A percentile compares a stretch with the other conserved stretches of the same genome.
These are phyloP conservation scores for Tylopilus sp. DNA, from an alignment of 1,284 basidiomycete species.

Conservation along the genomic window DNA sequence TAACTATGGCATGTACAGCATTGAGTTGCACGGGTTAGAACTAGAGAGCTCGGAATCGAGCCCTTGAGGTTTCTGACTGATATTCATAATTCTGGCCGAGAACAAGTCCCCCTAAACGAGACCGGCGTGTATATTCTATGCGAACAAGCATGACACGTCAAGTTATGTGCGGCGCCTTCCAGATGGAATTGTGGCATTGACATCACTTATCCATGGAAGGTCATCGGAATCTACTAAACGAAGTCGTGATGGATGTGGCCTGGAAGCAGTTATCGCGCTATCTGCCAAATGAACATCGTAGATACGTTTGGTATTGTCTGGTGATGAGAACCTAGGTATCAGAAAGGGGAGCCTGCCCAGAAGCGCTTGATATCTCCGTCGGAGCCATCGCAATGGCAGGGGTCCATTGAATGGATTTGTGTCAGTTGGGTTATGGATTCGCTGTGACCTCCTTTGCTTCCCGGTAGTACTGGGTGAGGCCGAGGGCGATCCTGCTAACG, in stretches of 20 bases:
- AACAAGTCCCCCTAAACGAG: background rate
- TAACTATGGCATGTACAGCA: slow-evolving; percentile 83
- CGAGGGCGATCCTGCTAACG: slow-evolving; percentile 51
- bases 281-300: slow-evolving; percentile 47
- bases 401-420: slow-evolving; percentile 30
- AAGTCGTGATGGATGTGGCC: slow-evolving; percentile 30
- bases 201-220: slow-evolving; percentile 46
- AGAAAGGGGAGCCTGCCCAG: slow-evolving; percentile 69
- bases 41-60: slow-evolving; percentile 59
- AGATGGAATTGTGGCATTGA: slow-evolving; percentile 12
- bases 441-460: slow-evolving; percentile 20
- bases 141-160: background rate
- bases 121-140: background rate
- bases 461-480: slow-evolving; percentile 11
- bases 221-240: slow-evolving; percentile 43
- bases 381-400: slow-evolving; percentile 69
- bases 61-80: slow-evolving; percentile 35
- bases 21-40: slow-evolving; percentile 84
- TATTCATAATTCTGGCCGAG: slow-evolving; percentile 14
- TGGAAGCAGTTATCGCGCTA: slow-evolving; percentile 38
- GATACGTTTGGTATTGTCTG: slow-evolving; percentile 10
- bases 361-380: slow-evolving; percentile 72
- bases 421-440: slow-evolving; percentile 2
- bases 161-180: slow-evolving; percentile 16
- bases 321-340: slow-evolving; percentile 41